Evolutionary conservation across 2,329 filamentous ascomycete genomes (phyloP).

Genomic region (Phyllosticta citribraziliensis): DNA sequence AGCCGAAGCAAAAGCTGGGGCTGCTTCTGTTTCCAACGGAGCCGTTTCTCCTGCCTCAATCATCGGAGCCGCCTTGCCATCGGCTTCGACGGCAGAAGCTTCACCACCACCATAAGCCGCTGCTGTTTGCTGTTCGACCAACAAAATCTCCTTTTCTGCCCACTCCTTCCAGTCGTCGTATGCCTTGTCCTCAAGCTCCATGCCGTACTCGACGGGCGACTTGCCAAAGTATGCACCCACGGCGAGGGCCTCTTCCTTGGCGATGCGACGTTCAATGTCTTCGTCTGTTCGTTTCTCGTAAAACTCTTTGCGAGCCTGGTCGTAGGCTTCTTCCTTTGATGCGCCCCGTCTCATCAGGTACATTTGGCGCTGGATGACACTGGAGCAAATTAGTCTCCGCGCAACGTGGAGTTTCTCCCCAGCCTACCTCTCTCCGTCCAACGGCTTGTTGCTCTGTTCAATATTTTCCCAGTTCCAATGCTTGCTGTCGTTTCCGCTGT

Average conservation of each 20-base stretch:
- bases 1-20: background rate
- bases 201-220: constrained; percentile 62
- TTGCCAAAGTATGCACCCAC: constrained; percentile 86
- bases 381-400: constrained; percentile 28
- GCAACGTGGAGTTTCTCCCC: background rate
- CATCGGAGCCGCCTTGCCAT: background rate
- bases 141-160: constrained; percentile 49
- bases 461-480: constrained; percentile 71
- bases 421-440: constrained; percentile 73
- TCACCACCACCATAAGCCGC: constrained; percentile 24
- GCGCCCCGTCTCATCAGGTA: constrained; percentile 57
- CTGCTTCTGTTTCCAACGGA: background rate
- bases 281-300: constrained; percentile 74
- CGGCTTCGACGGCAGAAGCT: background rate
- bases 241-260: constrained; percentile 75
- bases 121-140: constrained; percentile 38
- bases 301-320: constrained; percentile 79
- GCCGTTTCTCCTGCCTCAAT: background rate
- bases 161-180: constrained; percentile 81
- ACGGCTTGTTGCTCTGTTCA: constrained; percentile 60
- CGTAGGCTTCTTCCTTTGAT: constrained; percentile 64
- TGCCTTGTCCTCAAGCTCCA: constrained; percentile 68
- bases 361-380: constrained; percentile 84
- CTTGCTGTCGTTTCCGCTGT: constrained; percentile 71
- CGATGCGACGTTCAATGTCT: constrained; percentile 73